Base-by-base conservation (phyloP, 805 yeast genomes). In the Myxozyma mucilagina region DNA sequence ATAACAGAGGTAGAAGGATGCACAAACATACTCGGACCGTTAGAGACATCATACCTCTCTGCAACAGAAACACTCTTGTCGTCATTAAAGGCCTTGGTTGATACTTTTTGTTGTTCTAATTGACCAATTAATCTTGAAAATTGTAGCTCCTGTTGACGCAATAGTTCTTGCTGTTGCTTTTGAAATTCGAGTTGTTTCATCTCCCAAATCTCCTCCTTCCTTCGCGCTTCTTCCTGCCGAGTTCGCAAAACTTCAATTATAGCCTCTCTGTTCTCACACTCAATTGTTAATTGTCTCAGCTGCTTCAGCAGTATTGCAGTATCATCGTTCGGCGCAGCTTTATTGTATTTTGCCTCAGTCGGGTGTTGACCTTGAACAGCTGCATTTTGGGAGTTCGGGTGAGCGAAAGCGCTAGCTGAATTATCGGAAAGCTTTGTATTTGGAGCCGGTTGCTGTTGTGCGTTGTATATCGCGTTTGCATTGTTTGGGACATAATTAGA, bases 211-310 rank as follows among this genome's bases (percentile, higher is more conserved):
- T 34, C 32, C 20, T 54, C 47, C 16, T 13, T 41, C 57, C 32
- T 38, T 16, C 24, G 36, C n/a, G 29, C 18, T 9, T 32, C 44
- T 29, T 43, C 35, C 14, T 53, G 51, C 38, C 39, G 47, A 32
- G 29, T 32, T n/a, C 51, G 36, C n/a, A 61, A 45, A 4, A 50
- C 48, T 6, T 24, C 13, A 16, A 61, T 61, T 2, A 54, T 5
- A 14, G 34, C 32, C n/a, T 64, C 65, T 9, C 65, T 34, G 18
- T 16, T 52, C 7, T 61, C 65, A 32, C 63, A 59, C 38, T 61
- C 63, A 0, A 29, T 35, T 10, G 63, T 53, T 11, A 61, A 20
- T 11, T 55, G 47, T 16, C 56, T 50, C n/a, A 61, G 16, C 36
- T 61, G 65, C 49, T 59, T 51, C 20, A 61, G 10, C 24, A 61